Base-by-base conservation (phyloP, 2,329 filamentous ascomycete species). In the Pleomassaria siparia region DNA sequence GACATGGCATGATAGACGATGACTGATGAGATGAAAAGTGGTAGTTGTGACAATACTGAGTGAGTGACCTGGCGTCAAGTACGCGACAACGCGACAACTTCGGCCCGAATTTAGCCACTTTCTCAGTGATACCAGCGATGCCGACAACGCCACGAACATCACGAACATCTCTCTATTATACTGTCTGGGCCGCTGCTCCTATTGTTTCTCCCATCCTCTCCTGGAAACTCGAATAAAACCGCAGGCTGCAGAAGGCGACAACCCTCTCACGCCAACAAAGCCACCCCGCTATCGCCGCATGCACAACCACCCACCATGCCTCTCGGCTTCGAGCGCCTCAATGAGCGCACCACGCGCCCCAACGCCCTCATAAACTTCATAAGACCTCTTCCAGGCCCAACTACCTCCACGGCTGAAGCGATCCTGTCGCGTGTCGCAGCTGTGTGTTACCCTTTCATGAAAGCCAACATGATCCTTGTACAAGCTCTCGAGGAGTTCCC, bases 321-420 rank as follows among this genome's bases (percentile, higher is more conserved):
- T 41, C 74, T 89, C 47, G 88, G 88, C 44, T 88, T 90, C 63
- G 82, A 89, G 72, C 82, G 89, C 53, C 76, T 95, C 42, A 95
- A 95, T 63, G 85, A 84, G 58, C 87, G 81, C 62, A 81, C 78
- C 37, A 83, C 86, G 44, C 85, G 88, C 49, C 89, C 89, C 7
- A 95, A 94, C 60, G 77, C 83, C 18, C 81, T 84, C 50, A 89
- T 95, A 58, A 83, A 89, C 65, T 95, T 95, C 75, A 92, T 95
- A 73, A 91, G 91, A 62, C 85, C 89, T 1, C 76, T 91, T 0
- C 78, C 83, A 12, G 86, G 87, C 0, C 73, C 80, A 0, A 53
- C 58, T 25, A 48, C 64, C 22, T n/a, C 55, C 3, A 61, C 53
- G n/a, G 67, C 70, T 33, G 60, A 64, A 28, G 51, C 53, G 29